Conservation (phyloP, 129 eudicot species). For the Pseudognaphalium luteoalbum region DNA sequence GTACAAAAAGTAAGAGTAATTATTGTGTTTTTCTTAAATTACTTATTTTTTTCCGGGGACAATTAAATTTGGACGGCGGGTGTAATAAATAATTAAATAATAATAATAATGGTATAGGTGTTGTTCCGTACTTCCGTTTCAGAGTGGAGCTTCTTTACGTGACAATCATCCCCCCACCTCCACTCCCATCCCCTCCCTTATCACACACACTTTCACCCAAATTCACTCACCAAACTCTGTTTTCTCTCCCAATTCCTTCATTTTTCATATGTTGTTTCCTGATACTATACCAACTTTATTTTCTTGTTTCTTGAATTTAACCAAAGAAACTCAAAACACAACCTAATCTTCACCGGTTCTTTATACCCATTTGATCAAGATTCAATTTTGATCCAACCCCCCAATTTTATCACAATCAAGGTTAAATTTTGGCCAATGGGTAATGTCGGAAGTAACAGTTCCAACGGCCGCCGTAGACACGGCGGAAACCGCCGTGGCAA, state of each 20-base stretch:
- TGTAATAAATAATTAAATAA: neutral
- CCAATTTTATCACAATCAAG: slow-evolving; percentile 1
- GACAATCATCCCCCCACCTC: slow-evolving; percentile 17
- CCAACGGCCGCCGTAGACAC: slow-evolving; percentile 53
- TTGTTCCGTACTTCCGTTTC: slow-evolving; percentile 27
- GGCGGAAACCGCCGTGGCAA: slow-evolving; percentile 34
- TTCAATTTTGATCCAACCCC: neutral
- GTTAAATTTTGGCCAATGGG: slow-evolving; percentile 48
- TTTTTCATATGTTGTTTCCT: slow-evolving; percentile 14
- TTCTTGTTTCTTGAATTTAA: slow-evolving; percentile 10
- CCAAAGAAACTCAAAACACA: neutral
- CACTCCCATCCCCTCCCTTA: neutral
- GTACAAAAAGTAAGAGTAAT: no score
- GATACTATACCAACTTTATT: neutral
- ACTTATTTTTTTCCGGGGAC: no score
- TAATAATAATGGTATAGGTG: neutral
- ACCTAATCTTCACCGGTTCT: slow-evolving; percentile 2
- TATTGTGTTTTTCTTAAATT: no score
- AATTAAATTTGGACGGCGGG: no score
- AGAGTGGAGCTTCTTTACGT: slow-evolving; percentile 45
- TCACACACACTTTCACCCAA: slow-evolving; percentile 25
- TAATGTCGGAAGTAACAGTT: slow-evolving; percentile 62
- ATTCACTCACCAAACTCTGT: slow-evolving; percentile 10
- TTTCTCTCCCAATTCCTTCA: slow-evolving; percentile 12
- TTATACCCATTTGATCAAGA: slow-evolving; percentile 1